Evolutionary conservation across 768 basidiomycete genomes (phyloP).

Genomic region (Jaapia argillacea): DNA sequence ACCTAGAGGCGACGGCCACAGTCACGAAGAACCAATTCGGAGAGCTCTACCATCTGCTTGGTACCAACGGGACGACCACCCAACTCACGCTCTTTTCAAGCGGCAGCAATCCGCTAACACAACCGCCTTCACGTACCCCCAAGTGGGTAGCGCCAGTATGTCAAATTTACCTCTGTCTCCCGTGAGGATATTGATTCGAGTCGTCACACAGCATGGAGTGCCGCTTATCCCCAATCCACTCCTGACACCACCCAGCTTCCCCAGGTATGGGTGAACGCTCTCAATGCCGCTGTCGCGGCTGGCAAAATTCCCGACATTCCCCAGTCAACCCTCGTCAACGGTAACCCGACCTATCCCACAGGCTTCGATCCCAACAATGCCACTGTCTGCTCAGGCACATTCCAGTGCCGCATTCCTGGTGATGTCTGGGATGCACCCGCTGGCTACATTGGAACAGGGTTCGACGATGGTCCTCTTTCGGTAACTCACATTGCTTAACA

Average conservation of each 20-base stretch:
- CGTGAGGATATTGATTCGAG: no score
- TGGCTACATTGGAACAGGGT: conserved; percentile 23
- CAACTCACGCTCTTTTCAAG: conserved; percentile 15
- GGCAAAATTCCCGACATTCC: conserved; percentile 27
- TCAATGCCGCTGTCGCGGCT: conserved; percentile 21
- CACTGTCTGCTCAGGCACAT: conserved; percentile 26
- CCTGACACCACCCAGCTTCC: conserved; percentile 22
- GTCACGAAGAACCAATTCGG: neutral
- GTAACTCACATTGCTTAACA: no score
- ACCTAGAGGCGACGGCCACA: conserved; percentile 1
- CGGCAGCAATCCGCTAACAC: no score
- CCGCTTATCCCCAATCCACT: conserved; percentile 21
- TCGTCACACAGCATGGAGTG: conserved; percentile 20
- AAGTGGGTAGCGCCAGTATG: no score
- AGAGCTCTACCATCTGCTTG: conserved; percentile 13
- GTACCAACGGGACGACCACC: conserved; percentile 16
- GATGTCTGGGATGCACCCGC: conserved; percentile 30
- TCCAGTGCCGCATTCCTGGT: conserved; percentile 17
- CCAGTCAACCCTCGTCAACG: conserved; percentile 17
- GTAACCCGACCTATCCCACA: conserved; percentile 9
- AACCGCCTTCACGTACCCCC: no score
- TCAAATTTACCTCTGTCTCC: no score
- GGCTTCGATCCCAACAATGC: conserved; percentile 11
- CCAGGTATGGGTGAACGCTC: conserved; percentile 29
- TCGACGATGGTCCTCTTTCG: conserved; percentile 28